Evolutionary conservation across 768 basidiomycete genomes (phyloP), one percentile per base, ranked within the genome.

Genomic region (Suillus tomentosus): DNA sequence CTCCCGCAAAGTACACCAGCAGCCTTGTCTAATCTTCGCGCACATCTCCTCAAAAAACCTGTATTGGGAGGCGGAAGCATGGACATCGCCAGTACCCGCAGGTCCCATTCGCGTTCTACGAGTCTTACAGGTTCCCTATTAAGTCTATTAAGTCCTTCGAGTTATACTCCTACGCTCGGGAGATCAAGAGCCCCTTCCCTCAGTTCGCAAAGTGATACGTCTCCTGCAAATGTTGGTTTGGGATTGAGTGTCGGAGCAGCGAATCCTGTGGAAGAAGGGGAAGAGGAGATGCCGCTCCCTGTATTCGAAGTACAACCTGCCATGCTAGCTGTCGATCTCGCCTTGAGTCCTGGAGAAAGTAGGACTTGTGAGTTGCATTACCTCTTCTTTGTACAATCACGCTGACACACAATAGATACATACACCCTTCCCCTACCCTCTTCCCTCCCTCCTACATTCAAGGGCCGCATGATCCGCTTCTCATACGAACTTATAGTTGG

Each of bases 401-500:
- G 0, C 34, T 66, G 17, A 55, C 56, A 34, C 65, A 43, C 22
- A 15, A 17, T 51, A 98, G 96, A 92, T 74, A 88, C 88, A 1
- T 99, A 97, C 74, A 84, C 84, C 1, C 77, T 96, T 14, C 76
- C 78, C 1, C 79, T 99, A 1, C 96, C 97, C 0, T 80, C 85
- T 13, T 85, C 86, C 62, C 79, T 99, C 0, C 97, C 97, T 2
- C 97, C 97, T 0, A 94, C 95, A 0, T 97, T 92, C 78, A 84
- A 86, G 54, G 96, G 97, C 3, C 88, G 91, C 51, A 83, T 89
- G 3, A 80, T 98, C 65, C 84, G 82, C 70, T 96, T 99, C 72
- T 90, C 90, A 3, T 99, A 99, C 72, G 89, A 95, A 67, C 84
- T 99, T 14, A 81, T 91, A n/a, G 84, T 99, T 2, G 95, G 95